A percentile compares a stretch with the other conserved stretches of the same genome.
Conservation (phyloP, 169 alveolate species). For the Plasmodium malariae region DNA sequence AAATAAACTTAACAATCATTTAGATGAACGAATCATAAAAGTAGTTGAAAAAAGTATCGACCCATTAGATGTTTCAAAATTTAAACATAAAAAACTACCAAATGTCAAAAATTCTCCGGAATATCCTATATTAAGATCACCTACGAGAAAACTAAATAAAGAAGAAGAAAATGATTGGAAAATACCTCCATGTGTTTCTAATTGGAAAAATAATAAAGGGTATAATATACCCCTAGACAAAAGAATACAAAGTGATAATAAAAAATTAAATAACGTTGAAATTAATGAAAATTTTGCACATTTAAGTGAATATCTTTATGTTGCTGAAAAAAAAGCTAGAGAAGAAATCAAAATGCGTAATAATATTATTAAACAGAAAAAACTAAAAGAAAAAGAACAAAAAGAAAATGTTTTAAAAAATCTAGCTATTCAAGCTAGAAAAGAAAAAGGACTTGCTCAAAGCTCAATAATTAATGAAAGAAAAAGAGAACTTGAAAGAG, state of each 20-base stretch:
- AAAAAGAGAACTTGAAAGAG: slow-evolving; percentile 88
- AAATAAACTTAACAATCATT: slow-evolving; percentile 84
- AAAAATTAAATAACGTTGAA: slow-evolving; percentile 92
- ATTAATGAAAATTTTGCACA: slow-evolving; percentile 96
- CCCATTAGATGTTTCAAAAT: slow-evolving; percentile 96
- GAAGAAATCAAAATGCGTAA: slow-evolving; percentile 96
- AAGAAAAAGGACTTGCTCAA: slow-evolving; percentile 82
- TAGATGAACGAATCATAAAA: slow-evolving; percentile 90
- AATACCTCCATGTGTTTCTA: slow-evolving; percentile 98
- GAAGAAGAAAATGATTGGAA: slow-evolving; percentile 97
- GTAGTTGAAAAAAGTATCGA: slow-evolving; percentile 93
- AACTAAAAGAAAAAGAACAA: slow-evolving; percentile 91
- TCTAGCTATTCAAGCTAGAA: slow-evolving; percentile 93
- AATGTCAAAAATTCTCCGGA: slow-evolving; percentile 90
- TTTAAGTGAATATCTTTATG: slow-evolving; percentile 93
- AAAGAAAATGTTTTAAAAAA: slow-evolving; percentile 92
- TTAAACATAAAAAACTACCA: slow-evolving; percentile 95
- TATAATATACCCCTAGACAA: slow-evolving; percentile 98
- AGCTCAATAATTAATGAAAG: slow-evolving; percentile 78
- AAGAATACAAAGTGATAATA: slow-evolving; percentile 98
- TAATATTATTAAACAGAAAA: slow-evolving; percentile 91
- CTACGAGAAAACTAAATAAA: slow-evolving; percentile 95
- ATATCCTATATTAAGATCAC: slow-evolving; percentile 92
- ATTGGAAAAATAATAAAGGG: slow-evolving; percentile 98
- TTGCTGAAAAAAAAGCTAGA: slow-evolving; percentile 97